These are phyloP conservation scores for Lyophyllum atratum DNA, from an alignment of 768 basidiomycete genomes.

Conservation along the genomic window DNA sequence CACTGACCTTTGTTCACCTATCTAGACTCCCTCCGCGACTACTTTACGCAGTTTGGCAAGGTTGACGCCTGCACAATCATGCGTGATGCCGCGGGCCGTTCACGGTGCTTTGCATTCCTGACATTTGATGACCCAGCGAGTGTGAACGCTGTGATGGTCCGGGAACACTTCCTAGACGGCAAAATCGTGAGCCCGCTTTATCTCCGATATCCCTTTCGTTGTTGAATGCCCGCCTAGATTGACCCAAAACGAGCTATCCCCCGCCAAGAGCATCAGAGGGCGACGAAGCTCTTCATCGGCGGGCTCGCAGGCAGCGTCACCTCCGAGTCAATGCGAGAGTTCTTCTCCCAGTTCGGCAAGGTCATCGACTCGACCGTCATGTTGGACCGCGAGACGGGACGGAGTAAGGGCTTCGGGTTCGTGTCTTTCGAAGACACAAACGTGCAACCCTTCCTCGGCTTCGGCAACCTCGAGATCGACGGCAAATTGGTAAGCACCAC, in stretches of 20 bases:
- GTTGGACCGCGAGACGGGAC: slow-evolving; percentile 93
- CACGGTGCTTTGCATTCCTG: slow-evolving; percentile 96
- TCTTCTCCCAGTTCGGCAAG: slow-evolving; percentile 92
- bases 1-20: slow-evolving; percentile 32
- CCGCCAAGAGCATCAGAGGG: slow-evolving; percentile 89
- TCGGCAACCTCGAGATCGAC: slow-evolving; percentile 89
- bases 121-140: slow-evolving; percentile 93
- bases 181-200: slow-evolving; percentile 77
- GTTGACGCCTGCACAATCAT: slow-evolving; percentile 99
- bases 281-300: slow-evolving; percentile 95
- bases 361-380: slow-evolving; percentile 99
- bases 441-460: slow-evolving; percentile 85
- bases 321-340: slow-evolving; percentile 89
- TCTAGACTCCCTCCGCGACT: slow-evolving; percentile 74
- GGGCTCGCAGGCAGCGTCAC: slow-evolving; percentile 91
- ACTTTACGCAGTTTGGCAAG: slow-evolving; percentile 95
- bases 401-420: slow-evolving; percentile 98
- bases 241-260: slow-evolving; percentile 99
- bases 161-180: slow-evolving; percentile 94
- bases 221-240: slow-evolving; percentile 58
- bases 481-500: slow-evolving; percentile 79
- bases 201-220: not conserved
- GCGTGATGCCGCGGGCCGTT: slow-evolving; percentile 94
- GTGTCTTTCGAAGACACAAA: slow-evolving; percentile 94
- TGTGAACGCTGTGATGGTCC: slow-evolving; percentile 94